Percentiles rank a stretch among this genome's conserved stretches.
These are phyloP conservation scores for Trypanosoma mega DNA, from an alignment of 208 protist species.

Conservation along the genomic window DNA sequence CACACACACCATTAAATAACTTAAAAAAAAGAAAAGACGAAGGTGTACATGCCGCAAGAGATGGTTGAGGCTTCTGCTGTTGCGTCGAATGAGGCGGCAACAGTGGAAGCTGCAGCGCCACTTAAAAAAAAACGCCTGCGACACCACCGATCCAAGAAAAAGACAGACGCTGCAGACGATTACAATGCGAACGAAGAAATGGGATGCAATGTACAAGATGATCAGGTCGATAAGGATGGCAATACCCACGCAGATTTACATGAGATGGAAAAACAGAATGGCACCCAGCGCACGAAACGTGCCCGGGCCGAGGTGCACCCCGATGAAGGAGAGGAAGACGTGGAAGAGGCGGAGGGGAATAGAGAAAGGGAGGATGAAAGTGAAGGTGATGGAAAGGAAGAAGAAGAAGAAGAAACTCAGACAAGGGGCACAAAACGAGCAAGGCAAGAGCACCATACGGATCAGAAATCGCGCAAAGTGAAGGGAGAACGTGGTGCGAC, in stretches of 20 bases:
- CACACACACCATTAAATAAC: too few species aligned
- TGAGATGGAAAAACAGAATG: too few species aligned
- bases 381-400: slow-evolving; percentile 2
- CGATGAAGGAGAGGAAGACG: neutral
- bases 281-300: neutral
- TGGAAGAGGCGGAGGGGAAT: slow-evolving; percentile 22
- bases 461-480: neutral
- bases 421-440: neutral
- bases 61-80: slow-evolving; percentile 1
- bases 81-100: slow-evolving; percentile 1
- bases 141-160: slow-evolving; percentile 56
- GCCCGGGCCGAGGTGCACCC: neutral
- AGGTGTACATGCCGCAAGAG: neutral
- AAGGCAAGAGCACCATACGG: neutral
- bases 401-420: slow-evolving; percentile 4
- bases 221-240: slow-evolving; percentile 6
- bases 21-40: neutral
- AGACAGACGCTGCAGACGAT: slow-evolving; percentile 20
- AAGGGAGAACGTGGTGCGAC: neutral
- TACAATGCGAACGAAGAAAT: slow-evolving; percentile 18
- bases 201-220: neutral
- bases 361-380: neutral
- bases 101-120: neutral
- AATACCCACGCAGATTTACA: neutral
- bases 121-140: slow-evolving; percentile 48